Base-by-base conservation (phyloP, 2,329 filamentous ascomycete species). In the Xylaria sp. region DNA sequence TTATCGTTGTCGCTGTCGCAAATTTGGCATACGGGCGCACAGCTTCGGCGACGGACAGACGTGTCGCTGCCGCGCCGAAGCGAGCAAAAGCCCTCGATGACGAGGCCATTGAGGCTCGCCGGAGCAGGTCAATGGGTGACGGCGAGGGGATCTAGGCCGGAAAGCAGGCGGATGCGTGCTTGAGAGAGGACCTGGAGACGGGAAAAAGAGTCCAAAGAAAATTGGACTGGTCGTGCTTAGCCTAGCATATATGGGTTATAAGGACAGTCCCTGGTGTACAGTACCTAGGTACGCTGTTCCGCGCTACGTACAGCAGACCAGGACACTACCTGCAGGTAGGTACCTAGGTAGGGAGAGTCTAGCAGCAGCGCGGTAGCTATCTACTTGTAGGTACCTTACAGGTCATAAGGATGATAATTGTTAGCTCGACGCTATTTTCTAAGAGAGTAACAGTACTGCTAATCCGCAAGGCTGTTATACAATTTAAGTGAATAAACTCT, bases 91-190 rank as follows among this genome's bases (percentile, higher is more conserved):
- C 76, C 77, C 79, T 77, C 60, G 78, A 72, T 65, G 79, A 77
- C 65, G 80, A 80, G 75, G 80, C 79, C 81, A 83, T 83, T 71
- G 73, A 70, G 69, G 65, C 61, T 66, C 65, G 57, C 67, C 60
- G 45, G 49, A 54, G 56, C 64, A 63, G 49, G 55, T 60, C 66
- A 70, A 67, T 60, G 64, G 65, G 66, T 43, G 61, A 58, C 65
- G 60, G 61, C 52, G 55, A 62, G 43, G 54, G 61, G 60, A 57
- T 53, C 61, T 25, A 47, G 50, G 60, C 54, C 46, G 61, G 14
- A 38, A 35, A 52, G 43, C 37, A 60, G 54, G 54, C 51, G 51
- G 50, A 49, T 37, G 43, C 45, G 21, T 11, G 9, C 28, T 43
- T 50, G 14, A 19, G 38, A 54, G 46, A 43, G 53, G 47, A 46